Evolutionary conservation across 768 basidiomycete species (phyloP), one percentile per base, ranked within the genome.

Genomic region (Piloderma croceum): DNA sequence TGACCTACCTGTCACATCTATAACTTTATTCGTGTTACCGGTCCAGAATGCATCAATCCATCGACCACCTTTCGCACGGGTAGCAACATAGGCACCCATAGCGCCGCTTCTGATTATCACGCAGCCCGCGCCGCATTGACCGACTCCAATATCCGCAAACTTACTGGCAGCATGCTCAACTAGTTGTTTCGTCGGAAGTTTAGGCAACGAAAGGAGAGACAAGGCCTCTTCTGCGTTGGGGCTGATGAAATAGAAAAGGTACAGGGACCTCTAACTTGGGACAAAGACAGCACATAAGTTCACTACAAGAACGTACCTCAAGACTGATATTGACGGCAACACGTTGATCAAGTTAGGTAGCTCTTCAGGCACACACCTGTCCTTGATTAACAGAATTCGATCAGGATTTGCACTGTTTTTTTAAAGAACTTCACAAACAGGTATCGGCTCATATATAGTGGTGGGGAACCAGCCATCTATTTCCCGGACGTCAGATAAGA

Each of bases 171-270:
- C 90, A 36, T 71, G 61, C 60, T 91, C 84, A 32, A 93, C 73
- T 1, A 63, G 54, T 7, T 63, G 47, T 45, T 66, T 73, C 0
- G 74, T 74, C 7, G 76, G 67, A 6, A 77, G 67, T 1, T 63
- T 50, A 5, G 69, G 58, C 31, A 76, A 51, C 2, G 81, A 79
- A 24, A 91, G 71, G 5, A 91, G 65, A 3, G 67, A 61, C 21
- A 86, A 64, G 0, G 88, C 89, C 57, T 94, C 90, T 49, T 85
- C 79, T 17, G 90, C 88, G 54, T 94, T 93, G 3, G 90, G 90
- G 49, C 89, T 90, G 17, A 15, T 47, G 41, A 17, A 2, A 18
- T 19, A 37, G 22, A 39, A 31, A 19, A 10, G 33, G 7, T 23
- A 22, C 24, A 22, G 33, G 7, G 5, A 40, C 25, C 27, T 22